Evolutionary conservation across 2,329 filamentous ascomycete species (phyloP), one percentile per base, ranked within the genome.

Genomic region (Alternaria triticimaculans): DNA sequence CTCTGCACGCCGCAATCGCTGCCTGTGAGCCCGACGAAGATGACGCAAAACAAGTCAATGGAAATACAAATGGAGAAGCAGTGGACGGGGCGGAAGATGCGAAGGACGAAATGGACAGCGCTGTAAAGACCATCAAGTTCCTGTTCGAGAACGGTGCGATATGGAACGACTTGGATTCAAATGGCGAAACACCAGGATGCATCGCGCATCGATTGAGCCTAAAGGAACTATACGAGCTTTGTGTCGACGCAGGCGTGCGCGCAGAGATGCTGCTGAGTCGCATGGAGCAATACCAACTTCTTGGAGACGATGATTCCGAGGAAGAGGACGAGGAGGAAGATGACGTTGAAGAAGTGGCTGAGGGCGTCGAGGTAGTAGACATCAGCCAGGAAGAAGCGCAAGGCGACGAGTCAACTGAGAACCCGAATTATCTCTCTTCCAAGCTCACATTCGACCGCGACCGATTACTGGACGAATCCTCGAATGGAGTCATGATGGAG

Each of bases 141-240:
- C 85, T 98, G 8, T 89, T 98, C 64, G 87, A 94, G 74, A 91
- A 92, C 71, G 96, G 96, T 30, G 96, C 93, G 11, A 97, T 98
- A 71, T 99, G 96, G 96, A 99, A 99, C 82, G 94, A 97, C 78
- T 84, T 98, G 60, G 93, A 98, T 79, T 82, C 85, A 69, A 90
- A 92, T 71, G 87, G 93, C 72, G 95, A 98, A 84, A 98, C 96
- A 4, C 94, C 96, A 0, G 96, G 94, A 8, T 98, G 95, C 78
- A 83, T 97, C 46, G 96, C 96, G 9, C 84, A 86, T 26, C 78
- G 88, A 49, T 69, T 97, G 23, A 90, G 91, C 0, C 83, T 92
- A 72, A 85, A 81, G 58, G 86, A 88, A 54, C 82, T 97, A 37
- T 98, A 99, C 77, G 87, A 91, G 44, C 80, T 94, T 61, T 92